Conservation (phyloP, 768 basidiomycete species). For the Agaricus bisporus region DNA sequence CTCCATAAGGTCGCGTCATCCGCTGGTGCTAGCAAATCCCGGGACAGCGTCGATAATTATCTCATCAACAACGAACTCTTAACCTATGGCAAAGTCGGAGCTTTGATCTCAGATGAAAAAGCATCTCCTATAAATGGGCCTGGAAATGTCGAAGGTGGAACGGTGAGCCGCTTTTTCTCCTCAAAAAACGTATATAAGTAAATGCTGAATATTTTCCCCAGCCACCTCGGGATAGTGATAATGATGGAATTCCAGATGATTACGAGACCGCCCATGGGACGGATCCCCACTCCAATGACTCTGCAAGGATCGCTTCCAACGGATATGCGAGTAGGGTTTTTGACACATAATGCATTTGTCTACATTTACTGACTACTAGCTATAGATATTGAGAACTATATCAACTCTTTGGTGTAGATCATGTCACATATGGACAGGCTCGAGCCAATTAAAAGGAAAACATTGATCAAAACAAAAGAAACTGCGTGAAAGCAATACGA, state of each 20-base stretch:
- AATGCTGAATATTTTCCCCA: constrained; percentile 1
- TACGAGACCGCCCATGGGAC: constrained; percentile 27
- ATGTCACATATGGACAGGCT: background rate
- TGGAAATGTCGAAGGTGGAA: constrained; percentile 26
- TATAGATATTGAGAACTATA: constrained; percentile 30
- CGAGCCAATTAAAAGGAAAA: background rate
- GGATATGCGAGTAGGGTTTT: constrained; percentile 27
- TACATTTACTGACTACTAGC: background rate
- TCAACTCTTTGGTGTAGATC: constrained; percentile 25
- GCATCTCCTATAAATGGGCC: constrained; percentile 24
- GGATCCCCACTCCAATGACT: constrained; percentile 24
- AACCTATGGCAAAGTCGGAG: constrained; percentile 27
- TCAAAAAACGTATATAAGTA: background rate
- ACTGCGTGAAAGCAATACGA: background rate
- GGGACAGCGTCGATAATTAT: constrained; percentile 26
- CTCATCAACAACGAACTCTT: constrained; percentile 27
- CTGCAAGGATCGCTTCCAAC: constrained; percentile 24
- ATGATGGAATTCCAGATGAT: constrained; percentile 27
- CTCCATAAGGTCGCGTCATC: constrained; percentile 21
- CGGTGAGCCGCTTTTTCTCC: constrained; percentile 16
- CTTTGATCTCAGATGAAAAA: constrained; percentile 23
- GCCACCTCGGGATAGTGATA: constrained; percentile 24
- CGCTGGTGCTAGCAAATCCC: constrained; percentile 26
- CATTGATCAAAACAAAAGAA: background rate
- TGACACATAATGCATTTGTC: background rate